phyloP scores from a whole-genome alignment of 2,329 filamentous ascomycete species.

The Passalora sequoiae region DNA sequence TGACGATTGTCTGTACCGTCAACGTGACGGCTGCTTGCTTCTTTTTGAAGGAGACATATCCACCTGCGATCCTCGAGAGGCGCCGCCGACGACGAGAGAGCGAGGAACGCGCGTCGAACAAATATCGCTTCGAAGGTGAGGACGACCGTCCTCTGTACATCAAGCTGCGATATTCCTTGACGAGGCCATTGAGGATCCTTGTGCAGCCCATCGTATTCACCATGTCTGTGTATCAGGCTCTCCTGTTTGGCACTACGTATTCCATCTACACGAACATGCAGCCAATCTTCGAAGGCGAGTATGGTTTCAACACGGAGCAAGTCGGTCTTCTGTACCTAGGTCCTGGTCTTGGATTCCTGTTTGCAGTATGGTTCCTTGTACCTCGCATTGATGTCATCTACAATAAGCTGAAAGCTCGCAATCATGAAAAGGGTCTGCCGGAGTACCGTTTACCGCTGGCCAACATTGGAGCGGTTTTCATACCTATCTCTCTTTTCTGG shows the following conservation, averaged over 20 bases:
- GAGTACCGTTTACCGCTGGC: constrained; percentile 45
- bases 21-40: constrained; percentile 42
- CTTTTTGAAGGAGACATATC: constrained; percentile 43
- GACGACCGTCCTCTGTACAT: constrained; percentile 36
- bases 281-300: constrained; percentile 41
- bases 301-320: constrained; percentile 44
- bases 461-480: constrained; percentile 42
- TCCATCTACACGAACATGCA: constrained; percentile 47
- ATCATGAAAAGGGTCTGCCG: constrained; percentile 39
- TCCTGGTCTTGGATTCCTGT: constrained; percentile 42
- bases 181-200: constrained; percentile 41
- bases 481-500: constrained; percentile 43
- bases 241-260: constrained; percentile 47
- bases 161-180: constrained; percentile 38
- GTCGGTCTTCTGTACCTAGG: constrained; percentile 45
- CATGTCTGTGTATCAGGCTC: constrained; percentile 44
- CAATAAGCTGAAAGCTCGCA: constrained; percentile 39
- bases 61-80: constrained; percentile 37
- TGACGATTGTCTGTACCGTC: constrained; percentile 40
- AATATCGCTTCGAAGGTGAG: constrained; percentile 42
- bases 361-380: constrained; percentile 44
- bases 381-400: constrained; percentile 46
- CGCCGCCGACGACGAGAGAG: constrained; percentile 36
- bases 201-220: constrained; percentile 44
- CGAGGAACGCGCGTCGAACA: constrained; percentile 34